phyloP scores from a whole-genome alignment of 1,284 basidiomycete genomes.

The Rhodotorula sp. region DNA sequence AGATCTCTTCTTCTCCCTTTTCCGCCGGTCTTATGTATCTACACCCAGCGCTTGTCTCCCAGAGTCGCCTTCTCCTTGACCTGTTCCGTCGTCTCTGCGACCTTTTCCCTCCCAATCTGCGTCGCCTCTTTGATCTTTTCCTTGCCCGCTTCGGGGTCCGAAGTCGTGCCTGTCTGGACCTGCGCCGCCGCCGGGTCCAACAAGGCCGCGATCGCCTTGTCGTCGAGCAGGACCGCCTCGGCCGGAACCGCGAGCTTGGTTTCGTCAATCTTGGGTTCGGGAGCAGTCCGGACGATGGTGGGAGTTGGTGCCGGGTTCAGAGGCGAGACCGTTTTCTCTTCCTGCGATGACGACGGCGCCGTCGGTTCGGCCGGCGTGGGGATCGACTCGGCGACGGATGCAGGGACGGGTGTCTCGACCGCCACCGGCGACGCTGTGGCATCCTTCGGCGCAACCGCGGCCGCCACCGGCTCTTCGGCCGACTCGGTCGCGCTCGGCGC shows the following conservation, averaged over 20 bases:
- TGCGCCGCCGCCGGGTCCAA: constrained; percentile 32
- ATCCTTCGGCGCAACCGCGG: not conserved
- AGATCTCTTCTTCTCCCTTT: not conserved
- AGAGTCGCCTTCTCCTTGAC: not conserved
- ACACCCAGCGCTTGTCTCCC: constrained; percentile 16
- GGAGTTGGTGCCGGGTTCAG: not conserved
- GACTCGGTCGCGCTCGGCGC: not conserved
- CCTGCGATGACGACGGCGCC: not conserved
- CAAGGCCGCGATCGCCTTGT: constrained; percentile 25
- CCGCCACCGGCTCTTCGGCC: constrained; percentile 4
- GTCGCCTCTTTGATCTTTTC: not conserved
- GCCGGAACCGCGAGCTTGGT: constrained; percentile 21
- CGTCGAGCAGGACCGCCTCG: constrained; percentile 24
- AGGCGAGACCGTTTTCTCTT: not conserved
- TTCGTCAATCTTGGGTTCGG: constrained; percentile 21
- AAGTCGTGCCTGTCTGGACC: constrained; percentile 14
- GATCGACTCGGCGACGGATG: constrained; percentile 33
- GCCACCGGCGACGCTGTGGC: not conserved
- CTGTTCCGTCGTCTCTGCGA: constrained; percentile 6
- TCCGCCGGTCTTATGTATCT: not conserved
- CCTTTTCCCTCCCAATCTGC: constrained; percentile 7
- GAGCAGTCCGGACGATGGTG: constrained; percentile 4
- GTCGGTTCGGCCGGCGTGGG: not conserved
- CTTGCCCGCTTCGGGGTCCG: not conserved
- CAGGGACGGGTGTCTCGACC: constrained; percentile 20